Evolutionary conservation across 2,329 filamentous ascomycete species (phyloP).

Genomic region (Herpomyces periplanetae): DNA sequence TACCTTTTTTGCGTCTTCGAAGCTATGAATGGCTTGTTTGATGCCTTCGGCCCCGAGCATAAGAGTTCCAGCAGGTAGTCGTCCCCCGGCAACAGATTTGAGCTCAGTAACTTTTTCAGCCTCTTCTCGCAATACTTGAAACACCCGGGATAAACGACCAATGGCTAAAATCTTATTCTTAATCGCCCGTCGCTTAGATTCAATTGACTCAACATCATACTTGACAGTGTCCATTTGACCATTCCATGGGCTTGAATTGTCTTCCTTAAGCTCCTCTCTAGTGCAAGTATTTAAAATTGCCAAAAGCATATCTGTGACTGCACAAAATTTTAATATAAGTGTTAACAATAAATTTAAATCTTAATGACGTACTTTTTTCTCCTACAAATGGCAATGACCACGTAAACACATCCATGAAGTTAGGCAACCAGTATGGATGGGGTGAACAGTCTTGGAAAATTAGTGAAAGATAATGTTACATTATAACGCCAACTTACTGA

Average conservation of each 20-base stretch:
- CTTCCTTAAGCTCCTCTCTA: conserved; percentile 85
- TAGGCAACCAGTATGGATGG: conserved; percentile 94
- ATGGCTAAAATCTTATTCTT: conserved; percentile 99
- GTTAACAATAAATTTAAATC: not conserved
- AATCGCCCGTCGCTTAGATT: conserved; percentile 80
- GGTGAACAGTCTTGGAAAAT: conserved; percentile 33
- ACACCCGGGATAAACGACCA: conserved; percentile 73
- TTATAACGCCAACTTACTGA: conserved; percentile 13
- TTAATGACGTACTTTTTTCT: conserved; percentile 26
- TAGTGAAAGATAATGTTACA: conserved; percentile 3
- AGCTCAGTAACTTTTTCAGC: conserved; percentile 85
- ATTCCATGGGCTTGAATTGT: conserved; percentile 32
- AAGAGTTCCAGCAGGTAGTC: conserved; percentile 66
- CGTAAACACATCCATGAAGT: conserved; percentile 99
- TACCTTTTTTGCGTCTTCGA: conserved; percentile 85
- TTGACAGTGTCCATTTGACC: conserved; percentile 19
- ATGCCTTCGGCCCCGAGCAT: conserved; percentile 96
- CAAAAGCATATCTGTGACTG: conserved; percentile 84
- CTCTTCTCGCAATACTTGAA: conserved; percentile 90
- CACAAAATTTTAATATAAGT: conserved; percentile 4
- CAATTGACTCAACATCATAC: conserved; percentile 43
- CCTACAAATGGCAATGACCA: conserved; percentile 96
- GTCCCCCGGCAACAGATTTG: conserved; percentile 75
- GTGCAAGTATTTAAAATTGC: conserved; percentile 92
- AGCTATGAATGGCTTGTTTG: conserved; percentile 86